Evolutionary conservation across 305 asterid species (phyloP), one percentile per base, ranked within the genome.

Genomic region (Lippia alba): DNA sequence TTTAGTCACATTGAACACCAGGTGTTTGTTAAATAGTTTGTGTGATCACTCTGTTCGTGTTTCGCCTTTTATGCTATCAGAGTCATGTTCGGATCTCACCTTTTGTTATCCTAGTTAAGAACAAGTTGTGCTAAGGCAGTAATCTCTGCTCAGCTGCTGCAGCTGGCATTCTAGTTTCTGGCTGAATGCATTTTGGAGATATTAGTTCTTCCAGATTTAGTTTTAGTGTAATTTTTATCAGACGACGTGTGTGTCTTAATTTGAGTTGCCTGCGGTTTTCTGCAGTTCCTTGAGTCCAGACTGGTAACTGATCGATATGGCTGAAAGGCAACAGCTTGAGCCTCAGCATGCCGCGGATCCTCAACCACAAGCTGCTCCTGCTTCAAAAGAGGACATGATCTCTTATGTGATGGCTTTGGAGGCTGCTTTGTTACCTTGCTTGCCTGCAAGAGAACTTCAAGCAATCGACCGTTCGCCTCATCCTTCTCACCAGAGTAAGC

Each of bases 361-460:
- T 8, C 89, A 79, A 39, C 33, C 61, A 9, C 83, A 82, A 61
- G 69, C 94, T 33, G 69, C 93, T 56, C 55, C 86, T 61, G 71
- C 81, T 46, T 32, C 83, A 1, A 85, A 76, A 82, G 96, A 83
- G 55, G 97, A 90, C 69, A 85, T 90, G 98, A 88, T 87, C 77
- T 77, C 86, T 56, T 89, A 84, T 58, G 99, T 91, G 56, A 81
- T 80, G 87, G 96, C 96, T 6, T 75, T 91, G 80, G 99, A 94
- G 78, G 92, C 95, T 74, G 96, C 97, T 74, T 80, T 94, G 74
- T 82, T 88, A 64, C 97, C 97, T 12, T 94, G 99, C 82, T 81
- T 94, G 83, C 99, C 99, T 51, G 99, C 99, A 4, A 74, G 97
- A 77, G 97, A 91, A 76, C 91, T 94, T 61, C 99, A 94, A 61